A percentile compares a stretch with the other conserved stretches of the same genome.
Conservation (phyloP, 768 basidiomycete genomes). For the Termitomyces titanicus region DNA sequence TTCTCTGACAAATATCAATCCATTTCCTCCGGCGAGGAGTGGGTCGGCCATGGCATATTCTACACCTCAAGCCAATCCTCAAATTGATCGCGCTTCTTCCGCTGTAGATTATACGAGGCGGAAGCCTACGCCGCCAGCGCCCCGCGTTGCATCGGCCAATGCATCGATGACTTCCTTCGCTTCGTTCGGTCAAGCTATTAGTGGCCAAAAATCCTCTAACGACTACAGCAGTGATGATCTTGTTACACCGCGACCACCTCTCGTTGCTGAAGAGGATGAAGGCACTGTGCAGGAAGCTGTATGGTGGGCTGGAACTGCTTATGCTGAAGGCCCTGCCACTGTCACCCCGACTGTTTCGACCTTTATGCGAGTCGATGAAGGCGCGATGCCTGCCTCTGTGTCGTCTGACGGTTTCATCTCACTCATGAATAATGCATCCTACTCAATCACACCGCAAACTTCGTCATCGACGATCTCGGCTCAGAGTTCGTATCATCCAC, state of each 20-base stretch:
- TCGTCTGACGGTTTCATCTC: constrained; percentile 72
- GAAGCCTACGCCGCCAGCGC: constrained; percentile 45
- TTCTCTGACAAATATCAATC: constrained; percentile 37
- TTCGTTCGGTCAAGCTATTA: constrained; percentile 30
- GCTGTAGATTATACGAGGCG: constrained; percentile 71
- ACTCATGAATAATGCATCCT: constrained; percentile 65
- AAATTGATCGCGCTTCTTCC: constrained; percentile 71
- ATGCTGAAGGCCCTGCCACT: constrained; percentile 28
- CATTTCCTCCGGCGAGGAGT: constrained; percentile 50
- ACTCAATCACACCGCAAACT: constrained; percentile 31
- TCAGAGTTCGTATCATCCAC: constrained; percentile 12
- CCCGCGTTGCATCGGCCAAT: constrained; percentile 50
- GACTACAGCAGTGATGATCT: constrained; percentile 28
- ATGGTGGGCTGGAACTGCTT: constrained; percentile 63
- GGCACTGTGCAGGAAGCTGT: constrained; percentile 36
- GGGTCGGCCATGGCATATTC: constrained; percentile 70
- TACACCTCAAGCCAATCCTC: constrained; percentile 40
- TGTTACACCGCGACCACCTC: constrained; percentile 28
- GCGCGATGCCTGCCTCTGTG: constrained; percentile 31
- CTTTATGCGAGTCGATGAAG: constrained; percentile 55
- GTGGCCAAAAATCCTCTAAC: constrained; percentile 31
- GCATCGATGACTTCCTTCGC: constrained; percentile 50
- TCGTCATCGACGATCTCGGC: constrained; percentile 12
- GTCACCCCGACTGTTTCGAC: constrained; percentile 68
- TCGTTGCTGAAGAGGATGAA: constrained; percentile 26